Base-by-base conservation (phyloP, 192 early-diverging fungal genomes). In the Coemansia sp. region DNA sequence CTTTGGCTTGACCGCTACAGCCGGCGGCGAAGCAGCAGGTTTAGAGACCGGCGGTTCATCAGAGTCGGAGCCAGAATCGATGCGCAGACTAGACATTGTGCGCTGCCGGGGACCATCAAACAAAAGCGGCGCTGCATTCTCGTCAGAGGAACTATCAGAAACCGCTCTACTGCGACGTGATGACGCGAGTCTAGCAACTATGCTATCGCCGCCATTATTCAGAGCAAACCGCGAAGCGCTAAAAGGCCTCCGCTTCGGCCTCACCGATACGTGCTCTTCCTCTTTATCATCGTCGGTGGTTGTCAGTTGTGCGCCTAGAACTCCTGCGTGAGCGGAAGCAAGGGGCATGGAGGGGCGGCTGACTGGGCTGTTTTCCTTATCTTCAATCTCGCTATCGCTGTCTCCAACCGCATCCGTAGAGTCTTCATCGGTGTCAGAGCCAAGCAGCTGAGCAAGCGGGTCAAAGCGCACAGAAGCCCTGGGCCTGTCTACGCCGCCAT, bases 391-490 rank as follows among this genome's bases (percentile, higher is more conserved):
- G 63, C 36, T 60, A 18, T 58, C 66, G 42, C 61, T 52, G 14
- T 64, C 69, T 20, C 48, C 60, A 25, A 60, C 59, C 34, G 41
- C 64, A 26, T 36, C 52, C 25, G 45, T 63, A 34, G 53, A 18
- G 8, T 56, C 53, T n/a, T 56, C 53, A 13, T 56, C 65, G 0
- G 42, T 48, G 58, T 79, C 71, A 2, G 71, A 70, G 14, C 33
- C 62, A 18, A 80, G 69, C 4, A 80, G 62, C 65, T 80, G 69
- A 13, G 68, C 77, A 10, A 80, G 39, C 13, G 69, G 69, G 41
- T 80, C 68, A 35, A 64, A 80, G 52, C 33, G 53, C 0, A 28
- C 37, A 26, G 45, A 18, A 31, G 31, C 53, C 31, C 26, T 57
- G 43, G 43, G 23, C 7, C 26, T 57, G 38, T 39, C 12, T 7